Evolutionary conservation across 768 basidiomycete genomes (phyloP), one percentile per base, ranked within the genome.

Genomic region (Antrodiella citrinella): DNA sequence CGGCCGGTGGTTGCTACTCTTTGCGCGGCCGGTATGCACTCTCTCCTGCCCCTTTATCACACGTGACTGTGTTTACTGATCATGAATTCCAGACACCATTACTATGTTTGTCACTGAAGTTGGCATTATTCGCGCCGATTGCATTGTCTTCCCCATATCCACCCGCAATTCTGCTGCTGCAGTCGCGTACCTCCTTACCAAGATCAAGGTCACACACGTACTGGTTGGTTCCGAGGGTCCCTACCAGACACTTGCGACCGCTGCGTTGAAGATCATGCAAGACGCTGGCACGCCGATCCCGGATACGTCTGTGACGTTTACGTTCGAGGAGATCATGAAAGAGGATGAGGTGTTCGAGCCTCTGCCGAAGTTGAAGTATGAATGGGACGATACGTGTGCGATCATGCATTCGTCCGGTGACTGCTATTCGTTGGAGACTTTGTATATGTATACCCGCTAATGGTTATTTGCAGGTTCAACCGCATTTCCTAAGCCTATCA

Each of bases 181-280:
- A 1, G 51, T 67, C 4, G 67, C 67, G 1, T 58, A 69, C 40
- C 63, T 71, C 0, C 20, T 69, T 11, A 25, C 39, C 24, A 57
- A 56, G 43, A 58, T 51, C 1, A 51, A 52, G 9, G 57, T 57
- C 3, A 46, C 30, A 1, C 53, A 61, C 45, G n/a, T 71, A 13
- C 60, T 68, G 12, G 60, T 67, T 42, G 60, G 64, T 5, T 45
- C 48, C 3, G 68, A 68, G 13, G 48, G 50, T 3, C 25, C 66
- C 2, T 60, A 63, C 48, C 48, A 51, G 23, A 49, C 57, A 5
- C 58, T 68, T 4, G 48, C 51, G 2, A 23, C 60, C 1, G 44
- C 48, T 4, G 57, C 65, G 1, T 43, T 67, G 1, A 47, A 53
- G 1, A 47, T 61, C 3, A 49, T 68, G 47, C 44, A 52, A 19